Base-by-base conservation (phyloP, 2,329 filamentous ascomycete genomes). In the Rhinocladiella mackenziei region DNA sequence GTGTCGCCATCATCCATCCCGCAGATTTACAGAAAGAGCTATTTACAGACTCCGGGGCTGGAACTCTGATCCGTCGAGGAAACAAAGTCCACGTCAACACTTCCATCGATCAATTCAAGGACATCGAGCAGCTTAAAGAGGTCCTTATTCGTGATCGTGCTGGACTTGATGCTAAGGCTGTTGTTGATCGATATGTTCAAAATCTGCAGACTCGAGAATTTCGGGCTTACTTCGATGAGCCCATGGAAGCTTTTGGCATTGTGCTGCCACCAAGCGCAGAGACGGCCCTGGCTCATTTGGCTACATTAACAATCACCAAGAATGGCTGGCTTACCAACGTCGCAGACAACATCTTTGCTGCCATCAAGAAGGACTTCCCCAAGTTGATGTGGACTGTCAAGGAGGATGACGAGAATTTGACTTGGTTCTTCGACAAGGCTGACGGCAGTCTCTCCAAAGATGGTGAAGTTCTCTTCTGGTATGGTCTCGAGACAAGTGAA, bases 401-500 rank as follows among this genome's bases (percentile, higher is more conserved):
- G 71, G 84, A 89, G 61, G 85, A 94, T 56, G 89, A 97, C 59
- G 91, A 97, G 76, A 96, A 97, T 65, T 74, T 97, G 58, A 89
- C 88, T 8, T 97, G 91, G 92, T 96, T 97, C 74, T 94, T 94
- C 57, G 89, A 95, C 68, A 95, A 95, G 75, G 85, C 91, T 7
- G 89, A 96, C 57, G 91, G 92, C 44, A 95, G 87, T 66, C 78
- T 96, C 58, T 87, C 84, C 51, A 81, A 83, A 43, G 81, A 87
- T 56, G 88, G 88, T 46, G 87, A 89, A 61, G 87, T 96, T 28
- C 82, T 97, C 61, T 97, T 97, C 75, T 97, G 91, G 86, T 95
- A 94, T 65, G 89, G 89, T 39, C 80, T 92, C 46, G 85, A 92
- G 55, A 82, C 81, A 42, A 81, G 83, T 22, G 81, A 87, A 39